Conservation (phyloP, 768 basidiomycete species). For the Asterophora parasitica region DNA sequence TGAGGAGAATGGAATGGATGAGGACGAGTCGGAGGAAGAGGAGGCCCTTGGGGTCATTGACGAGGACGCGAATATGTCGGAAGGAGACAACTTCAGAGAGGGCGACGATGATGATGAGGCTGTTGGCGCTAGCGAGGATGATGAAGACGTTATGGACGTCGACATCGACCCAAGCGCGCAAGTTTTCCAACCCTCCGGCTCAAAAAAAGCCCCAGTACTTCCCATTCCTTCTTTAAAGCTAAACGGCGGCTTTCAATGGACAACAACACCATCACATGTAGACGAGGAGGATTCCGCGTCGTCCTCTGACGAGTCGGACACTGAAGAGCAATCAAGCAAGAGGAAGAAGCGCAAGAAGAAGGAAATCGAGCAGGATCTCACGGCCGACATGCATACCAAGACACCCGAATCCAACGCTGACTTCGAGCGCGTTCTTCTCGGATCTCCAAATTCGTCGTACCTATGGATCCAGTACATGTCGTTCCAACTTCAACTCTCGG, state of each 20-base stretch:
- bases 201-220: slow-evolving; percentile 9
- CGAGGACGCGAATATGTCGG: slow-evolving; percentile 17
- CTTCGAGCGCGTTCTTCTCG: slow-evolving; percentile 89
- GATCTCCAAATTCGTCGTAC: slow-evolving; percentile 95
- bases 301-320: slow-evolving; percentile 47
- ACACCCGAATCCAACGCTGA: slow-evolving; percentile 89
- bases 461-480: slow-evolving; percentile 99
- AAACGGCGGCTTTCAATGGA: slow-evolving; percentile 71
- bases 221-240: slow-evolving; percentile 43
- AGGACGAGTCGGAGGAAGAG: slow-evolving; percentile 18
- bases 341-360: slow-evolving; percentile 66
- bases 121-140: slow-evolving; percentile 25
- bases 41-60: slow-evolving; percentile 27
- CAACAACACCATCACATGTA: slow-evolving; percentile 31
- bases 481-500: slow-evolving; percentile 94
- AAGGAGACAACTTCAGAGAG: slow-evolving; percentile 22
- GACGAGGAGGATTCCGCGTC: slow-evolving; percentile 37
- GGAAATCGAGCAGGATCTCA: slow-evolving; percentile 73
- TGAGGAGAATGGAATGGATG: slow-evolving; percentile 28
- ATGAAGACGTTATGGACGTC: slow-evolving; percentile 40
- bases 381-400: slow-evolving; percentile 82
- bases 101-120: slow-evolving; percentile 16
- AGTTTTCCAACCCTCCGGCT: slow-evolving; percentile 15
- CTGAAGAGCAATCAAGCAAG: slow-evolving; percentile 44
- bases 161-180: slow-evolving; percentile 34